Evolutionary conservation across 805 yeast genomes (phyloP).

Genomic region (Metschnikowia colocasiae): DNA sequence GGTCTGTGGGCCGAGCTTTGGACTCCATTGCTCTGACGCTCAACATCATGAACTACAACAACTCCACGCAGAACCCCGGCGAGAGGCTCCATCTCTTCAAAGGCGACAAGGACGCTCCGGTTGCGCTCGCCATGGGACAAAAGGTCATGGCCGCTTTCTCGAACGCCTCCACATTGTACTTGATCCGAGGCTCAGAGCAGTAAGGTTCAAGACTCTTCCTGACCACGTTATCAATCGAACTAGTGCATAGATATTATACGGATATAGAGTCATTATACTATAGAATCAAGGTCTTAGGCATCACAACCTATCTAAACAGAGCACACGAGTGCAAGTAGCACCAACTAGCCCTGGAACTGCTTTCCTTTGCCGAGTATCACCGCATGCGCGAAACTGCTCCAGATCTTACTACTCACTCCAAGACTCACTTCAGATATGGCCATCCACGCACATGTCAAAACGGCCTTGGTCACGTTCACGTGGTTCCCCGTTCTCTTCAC

Average conservation of each 20-base stretch:
- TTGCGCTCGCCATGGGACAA: constrained; percentile 27
- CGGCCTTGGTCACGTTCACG: constrained; percentile 30
- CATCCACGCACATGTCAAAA: constrained; percentile 16
- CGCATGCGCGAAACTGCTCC: background rate
- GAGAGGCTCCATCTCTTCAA: constrained; percentile 49
- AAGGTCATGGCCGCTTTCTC: constrained; percentile 40
- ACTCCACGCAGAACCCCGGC: constrained; percentile 37
- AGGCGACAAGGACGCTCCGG: constrained; percentile 27
- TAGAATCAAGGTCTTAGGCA: no score
- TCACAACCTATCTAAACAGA: no score
- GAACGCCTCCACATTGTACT: constrained; percentile 49
- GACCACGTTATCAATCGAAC: no score
- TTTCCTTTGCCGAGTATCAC: no score
- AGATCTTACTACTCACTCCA: background rate
- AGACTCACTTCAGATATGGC: background rate
- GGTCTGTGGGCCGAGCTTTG: constrained; percentile 59
- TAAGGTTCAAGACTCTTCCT: no score
- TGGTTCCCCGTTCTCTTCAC: constrained; percentile 83
- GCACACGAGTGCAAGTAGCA: no score
- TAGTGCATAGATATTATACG: no score
- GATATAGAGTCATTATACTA: no score
- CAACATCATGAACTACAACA: constrained; percentile 48
- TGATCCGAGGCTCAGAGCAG: constrained; percentile 46
- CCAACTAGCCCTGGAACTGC: no score
- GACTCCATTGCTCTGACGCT: constrained; percentile 50